Percentiles rank a stretch among this genome's conserved stretches.
phyloP scores from a whole-genome alignment of 2,329 filamentous ascomycete species.

The Berkeleyomyces rouxiae region DNA sequence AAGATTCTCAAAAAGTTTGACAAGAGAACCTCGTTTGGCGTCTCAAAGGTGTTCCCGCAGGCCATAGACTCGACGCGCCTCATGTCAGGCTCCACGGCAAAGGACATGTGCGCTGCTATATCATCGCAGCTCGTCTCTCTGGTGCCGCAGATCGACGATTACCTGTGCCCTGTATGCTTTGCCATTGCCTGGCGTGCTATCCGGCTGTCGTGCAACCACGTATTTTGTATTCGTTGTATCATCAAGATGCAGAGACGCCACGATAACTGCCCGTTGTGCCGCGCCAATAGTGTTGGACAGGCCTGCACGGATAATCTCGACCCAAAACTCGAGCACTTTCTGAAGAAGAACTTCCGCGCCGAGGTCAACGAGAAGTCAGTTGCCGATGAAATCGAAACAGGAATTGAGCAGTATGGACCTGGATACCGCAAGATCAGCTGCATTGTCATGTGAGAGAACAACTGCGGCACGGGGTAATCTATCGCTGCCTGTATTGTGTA shows the following conservation, averaged over 20 bases:
- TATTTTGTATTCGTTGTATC: slow-evolving; percentile 73
- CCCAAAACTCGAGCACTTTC: slow-evolving; percentile 45
- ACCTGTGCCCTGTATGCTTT: slow-evolving; percentile 66
- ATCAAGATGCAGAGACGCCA: slow-evolving; percentile 60
- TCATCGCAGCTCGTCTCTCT: slow-evolving; percentile 53
- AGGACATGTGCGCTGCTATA: slow-evolving; percentile 59
- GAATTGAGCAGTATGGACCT: slow-evolving; percentile 54
- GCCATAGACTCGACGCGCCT: slow-evolving; percentile 42
- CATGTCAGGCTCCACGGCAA: slow-evolving; percentile 51
- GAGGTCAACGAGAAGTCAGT: slow-evolving; percentile 50
- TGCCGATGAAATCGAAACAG: slow-evolving; percentile 60
- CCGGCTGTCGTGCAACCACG: slow-evolving; percentile 55
- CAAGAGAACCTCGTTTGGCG: slow-evolving; percentile 62
- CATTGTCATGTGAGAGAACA: slow-evolving; percentile 35
- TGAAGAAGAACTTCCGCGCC: slow-evolving; percentile 60
- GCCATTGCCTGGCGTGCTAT: slow-evolving; percentile 68
- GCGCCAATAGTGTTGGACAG: slow-evolving; percentile 51
- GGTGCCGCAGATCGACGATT: slow-evolving; percentile 72
- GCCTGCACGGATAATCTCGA: slow-evolving; percentile 52
- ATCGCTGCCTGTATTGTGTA: no score
- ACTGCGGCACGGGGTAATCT: no score
- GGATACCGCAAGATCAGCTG: slow-evolving; percentile 44
- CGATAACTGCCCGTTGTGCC: slow-evolving; percentile 61
- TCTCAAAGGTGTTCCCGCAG: slow-evolving; percentile 44
- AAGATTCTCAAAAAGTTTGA: slow-evolving; percentile 91